phyloP scores from a whole-genome alignment of 2,329 filamentous ascomycete genomes.

The Plenodomus biglobosus region DNA sequence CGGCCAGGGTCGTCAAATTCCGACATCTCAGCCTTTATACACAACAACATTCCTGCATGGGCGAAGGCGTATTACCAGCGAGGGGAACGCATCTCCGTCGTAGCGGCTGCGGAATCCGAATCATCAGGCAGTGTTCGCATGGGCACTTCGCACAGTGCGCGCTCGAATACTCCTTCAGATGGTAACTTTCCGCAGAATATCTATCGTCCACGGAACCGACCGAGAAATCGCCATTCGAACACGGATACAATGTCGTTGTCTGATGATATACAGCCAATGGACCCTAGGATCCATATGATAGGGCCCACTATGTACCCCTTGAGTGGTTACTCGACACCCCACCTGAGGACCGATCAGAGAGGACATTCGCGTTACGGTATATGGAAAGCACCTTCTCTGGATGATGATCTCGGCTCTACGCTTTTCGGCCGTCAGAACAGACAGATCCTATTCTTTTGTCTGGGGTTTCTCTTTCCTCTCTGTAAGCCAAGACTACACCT shows the following conservation, averaged over 20 bases:
- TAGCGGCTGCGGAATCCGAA: constrained; percentile 38
- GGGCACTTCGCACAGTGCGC: constrained; percentile 41
- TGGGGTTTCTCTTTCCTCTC: constrained; percentile 77
- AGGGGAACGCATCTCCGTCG: constrained; percentile 39
- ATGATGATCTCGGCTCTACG: constrained; percentile 63
- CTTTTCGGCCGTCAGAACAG: constrained; percentile 68
- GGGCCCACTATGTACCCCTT: constrained; percentile 31
- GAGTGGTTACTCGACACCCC: constrained; percentile 38
- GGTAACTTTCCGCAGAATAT: constrained; percentile 42
- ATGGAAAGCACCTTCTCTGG: constrained; percentile 73
- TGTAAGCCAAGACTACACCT: constrained; percentile 25
- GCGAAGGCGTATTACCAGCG: constrained; percentile 44
- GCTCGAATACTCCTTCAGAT: constrained; percentile 42
- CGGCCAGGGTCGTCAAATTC: constrained; percentile 42
- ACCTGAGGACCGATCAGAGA: constrained; percentile 45
- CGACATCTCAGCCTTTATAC: constrained; percentile 38
- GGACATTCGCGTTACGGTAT: constrained; percentile 56
- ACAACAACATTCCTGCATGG: constrained; percentile 44
- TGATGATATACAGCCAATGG: constrained; percentile 27
- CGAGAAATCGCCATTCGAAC: constrained; percentile 34
- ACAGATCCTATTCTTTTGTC: constrained; percentile 72
- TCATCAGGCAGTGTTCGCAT: constrained; percentile 35
- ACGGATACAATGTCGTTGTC: constrained; percentile 35
- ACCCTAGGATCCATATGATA: constrained; percentile 34
- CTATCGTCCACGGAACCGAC: constrained; percentile 44